Evolutionary conservation across 2,329 filamentous ascomycete species (phyloP), one percentile per base, ranked within the genome.

Genomic region (Claviceps purpurea): DNA sequence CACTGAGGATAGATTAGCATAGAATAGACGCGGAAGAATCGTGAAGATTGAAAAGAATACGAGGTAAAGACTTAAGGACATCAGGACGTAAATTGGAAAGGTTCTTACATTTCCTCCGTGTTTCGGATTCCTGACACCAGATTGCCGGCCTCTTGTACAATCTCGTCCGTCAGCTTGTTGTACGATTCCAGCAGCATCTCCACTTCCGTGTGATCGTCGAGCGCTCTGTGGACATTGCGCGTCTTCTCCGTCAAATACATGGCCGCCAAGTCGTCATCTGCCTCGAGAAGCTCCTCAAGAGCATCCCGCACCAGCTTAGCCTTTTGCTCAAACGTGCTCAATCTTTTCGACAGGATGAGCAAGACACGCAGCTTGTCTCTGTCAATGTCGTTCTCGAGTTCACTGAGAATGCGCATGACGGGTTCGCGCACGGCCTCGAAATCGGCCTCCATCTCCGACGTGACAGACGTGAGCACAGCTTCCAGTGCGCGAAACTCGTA

Each of bases 131-230:
- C 89, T 10, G 87, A 91, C 52, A 97, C 90, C 58, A 97, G 69
- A 68, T 95, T 97, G 56, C 89, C 87, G 16, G 89, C 89, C 56
- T 94, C 87, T 68, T 98, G 91, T 8, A 96, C 91, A 60, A 97
- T 96, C 73, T 98, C 93, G 64, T 98, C 93, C 59, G 89, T 91
- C 43, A 98, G 85, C 68, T 97, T 97, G 68, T 97, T 89, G 66
- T 98, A 98, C 2, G 89, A 95, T 67, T 98, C 93, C 4, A 98
- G 74, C 48, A 98, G 75, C 82, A 98, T 89, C 70, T 98, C 93
- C 5, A 98, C 87, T 68, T 98, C 93, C 26, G 91, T 93, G 62
- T 97, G 91, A 61, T 96, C 89, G 58, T 95, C 82, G 55, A 89
- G 84, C 50, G 82, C 81, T 51, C 90, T 77, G 44, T 78, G 73